Base-by-base conservation (phyloP, 306 rosid species). In the Casuarina cunninghamiana region DNA sequence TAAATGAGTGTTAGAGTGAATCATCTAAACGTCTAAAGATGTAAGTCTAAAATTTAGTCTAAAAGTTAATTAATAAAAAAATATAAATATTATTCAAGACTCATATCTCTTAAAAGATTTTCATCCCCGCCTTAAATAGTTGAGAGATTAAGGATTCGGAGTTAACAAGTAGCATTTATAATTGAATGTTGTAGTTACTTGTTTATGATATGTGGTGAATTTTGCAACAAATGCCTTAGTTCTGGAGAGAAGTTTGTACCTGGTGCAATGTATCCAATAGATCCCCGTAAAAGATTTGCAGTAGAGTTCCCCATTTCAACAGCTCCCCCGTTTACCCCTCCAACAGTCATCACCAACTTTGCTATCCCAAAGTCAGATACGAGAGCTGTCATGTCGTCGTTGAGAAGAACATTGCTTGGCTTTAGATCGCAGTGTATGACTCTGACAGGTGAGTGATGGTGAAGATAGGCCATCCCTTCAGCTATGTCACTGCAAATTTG, bases 401-500 rank as follows among this genome's bases (percentile, higher is more conserved):
- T 91, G 79, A 89, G 88, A 80, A 91, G 94, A 77, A 89, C 82
- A 81, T 86, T 90, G 83, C 90, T 84, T 60, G 93, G 96, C 45
- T 90, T 90, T 26, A 89, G 84, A 79, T 91, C 97, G 61, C 94
- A 89, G 77, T 91, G 94, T 72, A 89, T 88, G 83, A 88, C 94
- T 82, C 79, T 85, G 62, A 84, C 84, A 6, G 88, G 97, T 46
- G 97, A 89, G 69, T 91, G 88, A 67, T 91, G 97, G 82, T 91
- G 94, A 53, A 91, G 84, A 80, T 89, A 91, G 66, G 92, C 94
- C 92, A 91, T 86, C 49, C 92, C 92, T 85, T 91, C 94, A n/a
- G 97, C 92, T 63, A 89, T 76, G 69, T 91, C 91, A 53, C 92
- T 88, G 84, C 94, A 91, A 77, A 91, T 89, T 39, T 89, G 85